Evolutionary conservation across 306 rosid genomes (phyloP).

Genomic region (Crataegus laevigata): DNA sequence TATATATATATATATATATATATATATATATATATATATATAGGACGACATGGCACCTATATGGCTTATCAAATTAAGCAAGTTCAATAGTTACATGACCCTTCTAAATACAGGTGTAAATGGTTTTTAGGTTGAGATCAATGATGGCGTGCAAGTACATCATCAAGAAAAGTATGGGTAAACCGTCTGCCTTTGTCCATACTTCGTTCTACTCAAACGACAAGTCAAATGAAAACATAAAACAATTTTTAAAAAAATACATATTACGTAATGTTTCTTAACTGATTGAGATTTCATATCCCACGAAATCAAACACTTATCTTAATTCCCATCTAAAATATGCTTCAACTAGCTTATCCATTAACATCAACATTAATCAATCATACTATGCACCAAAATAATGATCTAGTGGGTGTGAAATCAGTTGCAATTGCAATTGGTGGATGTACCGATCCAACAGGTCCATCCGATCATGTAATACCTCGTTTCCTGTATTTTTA

Average conservation of each 20-base stretch:
- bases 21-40: neutral
- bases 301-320: slow-evolving; percentile 55
- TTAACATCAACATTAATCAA: slow-evolving; percentile 34
- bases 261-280: slow-evolving; percentile 41
- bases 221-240: slow-evolving; percentile 45
- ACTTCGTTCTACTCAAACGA: slow-evolving; percentile 47
- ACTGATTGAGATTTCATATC: slow-evolving; percentile 64
- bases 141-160: slow-evolving; percentile 58
- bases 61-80: neutral
- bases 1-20: neutral
- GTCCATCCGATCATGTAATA: neutral
- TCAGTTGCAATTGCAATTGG: slow-evolving; percentile 27
- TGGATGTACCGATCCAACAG: slow-evolving; percentile 21
- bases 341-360: slow-evolving; percentile 24
- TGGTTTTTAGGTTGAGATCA: slow-evolving; percentile 21
- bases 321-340: slow-evolving; percentile 30
- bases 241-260: neutral
- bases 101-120: neutral
- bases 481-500: neutral
- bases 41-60: neutral
- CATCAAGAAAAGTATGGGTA: slow-evolving; percentile 49
- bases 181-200: slow-evolving; percentile 48
- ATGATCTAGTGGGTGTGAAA: slow-evolving; percentile 16
- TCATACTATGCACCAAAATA: slow-evolving; percentile 18
- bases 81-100: neutral